Conservation (phyloP, 1,139 yeast genomes). For the Suhomyces bribrorum region DNA sequence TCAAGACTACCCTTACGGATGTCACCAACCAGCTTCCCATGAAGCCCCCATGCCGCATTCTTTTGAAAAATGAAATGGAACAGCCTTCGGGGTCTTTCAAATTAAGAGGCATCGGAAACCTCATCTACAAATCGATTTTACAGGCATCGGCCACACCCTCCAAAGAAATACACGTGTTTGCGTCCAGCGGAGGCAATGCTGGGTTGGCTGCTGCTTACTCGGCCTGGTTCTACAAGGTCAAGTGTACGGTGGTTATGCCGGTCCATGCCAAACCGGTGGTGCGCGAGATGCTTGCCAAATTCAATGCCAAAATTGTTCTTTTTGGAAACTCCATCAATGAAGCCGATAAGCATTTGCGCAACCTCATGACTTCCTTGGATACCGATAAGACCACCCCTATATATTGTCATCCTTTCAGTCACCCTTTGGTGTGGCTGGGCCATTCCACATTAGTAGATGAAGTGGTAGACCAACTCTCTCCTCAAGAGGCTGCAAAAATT, state of each 20-base stretch:
- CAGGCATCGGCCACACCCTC: slow-evolving; percentile 19
- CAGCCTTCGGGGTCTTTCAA: slow-evolving; percentile 79
- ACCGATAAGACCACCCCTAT: slow-evolving; percentile 33
- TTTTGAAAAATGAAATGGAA: slow-evolving; percentile 60
- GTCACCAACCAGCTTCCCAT: slow-evolving; percentile 31
- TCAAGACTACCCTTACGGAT: slow-evolving; percentile 46
- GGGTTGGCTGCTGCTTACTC: slow-evolving; percentile 75
- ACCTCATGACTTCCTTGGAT: slow-evolving; percentile 18
- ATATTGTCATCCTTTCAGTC: slow-evolving; percentile 72
- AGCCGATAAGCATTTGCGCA: slow-evolving; percentile 56
- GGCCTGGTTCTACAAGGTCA: slow-evolving; percentile 43
- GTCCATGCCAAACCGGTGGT: slow-evolving; percentile 38
- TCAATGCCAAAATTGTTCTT: slow-evolving; percentile 56
- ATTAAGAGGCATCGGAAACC: slow-evolving; percentile 61
- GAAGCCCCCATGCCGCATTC: slow-evolving; percentile 48
- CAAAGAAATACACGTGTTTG: slow-evolving; percentile 48
- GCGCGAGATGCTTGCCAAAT: slow-evolving; percentile 32
- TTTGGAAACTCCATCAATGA: slow-evolving; percentile 65
- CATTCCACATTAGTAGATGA: slow-evolving; percentile 64
- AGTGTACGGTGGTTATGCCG: slow-evolving; percentile 71
- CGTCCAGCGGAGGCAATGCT: slow-evolving; percentile 79
- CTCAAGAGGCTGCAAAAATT: slow-evolving; percentile 29
- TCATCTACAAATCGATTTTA: slow-evolving; percentile 34
- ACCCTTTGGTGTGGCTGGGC: slow-evolving; percentile 68
- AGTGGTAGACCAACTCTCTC: slow-evolving; percentile 41